Conservation (phyloP, 2,329 filamentous ascomycete species). For the Beauveria bassiana region DNA sequence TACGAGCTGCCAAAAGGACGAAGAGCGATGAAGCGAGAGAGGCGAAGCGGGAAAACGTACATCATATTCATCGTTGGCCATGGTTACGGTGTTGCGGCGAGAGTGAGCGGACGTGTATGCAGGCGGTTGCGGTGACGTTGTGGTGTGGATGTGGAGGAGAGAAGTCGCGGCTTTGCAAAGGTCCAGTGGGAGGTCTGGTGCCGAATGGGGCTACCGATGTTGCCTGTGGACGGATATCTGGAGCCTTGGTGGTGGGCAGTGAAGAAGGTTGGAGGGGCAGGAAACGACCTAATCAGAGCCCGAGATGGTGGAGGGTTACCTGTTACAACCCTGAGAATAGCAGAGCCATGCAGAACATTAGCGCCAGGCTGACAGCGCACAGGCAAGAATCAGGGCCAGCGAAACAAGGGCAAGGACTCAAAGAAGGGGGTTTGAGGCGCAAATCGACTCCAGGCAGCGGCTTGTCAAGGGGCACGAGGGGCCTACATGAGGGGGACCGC, state of each 20-base stretch:
- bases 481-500: no score
- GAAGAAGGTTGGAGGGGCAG: slow-evolving; percentile 2
- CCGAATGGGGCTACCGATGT: neutral
- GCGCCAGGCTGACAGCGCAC: no score
- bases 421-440: no score
- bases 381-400: no score
- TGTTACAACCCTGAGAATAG: neutral
- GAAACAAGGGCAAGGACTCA: no score
- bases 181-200: slow-evolving; percentile 5
- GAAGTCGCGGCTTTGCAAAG: slow-evolving; percentile 9
- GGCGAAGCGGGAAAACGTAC: slow-evolving; percentile 48
- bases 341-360: no score
- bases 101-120: neutral
- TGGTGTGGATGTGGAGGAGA: slow-evolving; percentile 11
- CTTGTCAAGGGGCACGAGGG: no score
- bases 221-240: neutral
- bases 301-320: neutral
- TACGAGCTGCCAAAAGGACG: slow-evolving; percentile 12
- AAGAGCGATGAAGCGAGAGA: slow-evolving; percentile 13
- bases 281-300: neutral
- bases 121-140: slow-evolving; percentile 7
- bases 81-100: slow-evolving; percentile 39
- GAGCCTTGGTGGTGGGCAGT: neutral
- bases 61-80: slow-evolving; percentile 99
- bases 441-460: no score